A percentile compares a stretch with the other conserved stretches of the same genome.
Evolutionary conservation across 441 rosid genomes (phyloP).

Genomic region (Mallotus repandus): DNA sequence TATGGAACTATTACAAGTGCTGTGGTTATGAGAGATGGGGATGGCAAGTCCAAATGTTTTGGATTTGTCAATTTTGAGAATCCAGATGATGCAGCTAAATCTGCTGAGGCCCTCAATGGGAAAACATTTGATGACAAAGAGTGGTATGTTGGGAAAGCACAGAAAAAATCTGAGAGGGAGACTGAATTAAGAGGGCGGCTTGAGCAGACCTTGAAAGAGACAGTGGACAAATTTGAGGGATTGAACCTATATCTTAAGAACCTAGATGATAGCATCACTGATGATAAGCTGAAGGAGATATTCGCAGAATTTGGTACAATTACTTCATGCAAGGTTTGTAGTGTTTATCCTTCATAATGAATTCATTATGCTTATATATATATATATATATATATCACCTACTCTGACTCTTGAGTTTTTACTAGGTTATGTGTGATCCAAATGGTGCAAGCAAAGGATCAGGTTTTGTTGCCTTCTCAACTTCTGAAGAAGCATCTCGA

Average conservation of each 20-base stretch:
- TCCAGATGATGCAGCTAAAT: constrained; percentile 62
- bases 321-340: constrained; percentile 71
- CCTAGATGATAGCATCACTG: constrained; percentile 62
- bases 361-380: not conserved
- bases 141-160: constrained; percentile 70
- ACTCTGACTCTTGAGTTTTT: too few relatives aligned
- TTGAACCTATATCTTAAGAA: constrained; percentile 60
- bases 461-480: constrained; percentile 74
- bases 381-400: constrained; percentile 8
- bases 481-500: constrained; percentile 69
- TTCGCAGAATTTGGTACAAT: constrained; percentile 63
- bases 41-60: constrained; percentile 62
- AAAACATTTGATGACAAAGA: constrained; percentile 57
- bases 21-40: constrained; percentile 61
- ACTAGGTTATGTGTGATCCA: constrained; percentile 74
- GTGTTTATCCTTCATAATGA: not conserved
- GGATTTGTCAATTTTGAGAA: constrained; percentile 72
- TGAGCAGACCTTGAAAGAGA: constrained; percentile 72
- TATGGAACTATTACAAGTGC: constrained; percentile 66
- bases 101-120: constrained; percentile 68
- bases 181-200: constrained; percentile 46
- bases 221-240: constrained; percentile 52
- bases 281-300: constrained; percentile 70
- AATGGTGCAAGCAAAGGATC: constrained; percentile 74
- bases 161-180: constrained; percentile 72